A percentile compares a stretch with the other conserved stretches of the same genome.
Evolutionary conservation across 2,329 filamentous ascomycete genomes (phyloP).

Genomic region (Fusarium sp.): DNA sequence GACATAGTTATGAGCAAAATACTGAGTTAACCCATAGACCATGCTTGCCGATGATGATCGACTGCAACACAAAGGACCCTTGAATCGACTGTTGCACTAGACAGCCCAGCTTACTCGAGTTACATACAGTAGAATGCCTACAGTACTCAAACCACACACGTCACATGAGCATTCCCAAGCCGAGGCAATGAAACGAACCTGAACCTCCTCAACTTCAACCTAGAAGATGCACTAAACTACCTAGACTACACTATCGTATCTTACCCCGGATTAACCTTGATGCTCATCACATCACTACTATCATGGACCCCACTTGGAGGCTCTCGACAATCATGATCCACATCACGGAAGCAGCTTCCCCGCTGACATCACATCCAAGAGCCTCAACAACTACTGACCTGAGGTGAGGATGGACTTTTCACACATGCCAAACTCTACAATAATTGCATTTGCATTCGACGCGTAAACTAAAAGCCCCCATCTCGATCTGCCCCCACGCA

Average conservation of each 20-base stretch:
- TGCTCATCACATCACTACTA: background rate
- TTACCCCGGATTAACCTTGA: background rate
- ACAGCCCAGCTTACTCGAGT: background rate
- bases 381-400: constrained; percentile 14
- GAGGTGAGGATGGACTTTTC: constrained; percentile 5
- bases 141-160: constrained; percentile 5
- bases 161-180: constrained; percentile 25
- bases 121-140: background rate
- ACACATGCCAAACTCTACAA: background rate
- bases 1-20: background rate
- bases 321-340: constrained; percentile 30
- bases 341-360: constrained; percentile 13
- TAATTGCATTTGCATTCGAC: background rate
- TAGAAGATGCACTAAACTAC: background rate
- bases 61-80: constrained; percentile 30
- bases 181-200: constrained; percentile 12
- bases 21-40: background rate
- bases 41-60: constrained; percentile 7
- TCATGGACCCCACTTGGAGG: constrained; percentile 31
- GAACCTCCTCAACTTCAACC: background rate
- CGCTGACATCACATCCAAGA: constrained; percentile 32
- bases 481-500: background rate
- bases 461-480: constrained; percentile 6
- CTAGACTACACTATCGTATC: background rate
- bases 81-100: constrained; percentile 12